These are phyloP conservation scores for Mucor racemosus DNA, from an alignment of 371 early-diverging fungal genomes.

Conservation along the genomic window DNA sequence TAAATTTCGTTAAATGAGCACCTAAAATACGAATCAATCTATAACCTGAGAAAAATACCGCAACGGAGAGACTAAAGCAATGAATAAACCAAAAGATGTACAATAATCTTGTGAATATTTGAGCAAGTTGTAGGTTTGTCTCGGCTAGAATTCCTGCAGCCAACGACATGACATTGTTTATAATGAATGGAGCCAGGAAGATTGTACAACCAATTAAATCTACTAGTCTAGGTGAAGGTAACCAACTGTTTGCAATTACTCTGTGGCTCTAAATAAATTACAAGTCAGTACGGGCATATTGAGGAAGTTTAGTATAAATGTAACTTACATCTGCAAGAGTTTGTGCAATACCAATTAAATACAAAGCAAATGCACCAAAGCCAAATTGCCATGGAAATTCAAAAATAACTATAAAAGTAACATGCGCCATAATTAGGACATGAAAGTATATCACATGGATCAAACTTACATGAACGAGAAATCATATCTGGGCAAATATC, in stretches of 20 bases:
- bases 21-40: slow-evolving; percentile 41
- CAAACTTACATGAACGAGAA: slow-evolving; percentile 35
- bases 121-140: slow-evolving; percentile 28
- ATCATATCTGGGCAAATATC: slow-evolving; percentile 33
- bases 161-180: slow-evolving; percentile 44
- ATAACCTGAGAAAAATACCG: slow-evolving; percentile 44
- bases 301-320: not conserved
- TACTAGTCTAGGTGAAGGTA: slow-evolving; percentile 46
- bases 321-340: slow-evolving; percentile 35
- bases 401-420: slow-evolving; percentile 26
- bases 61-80: slow-evolving; percentile 27
- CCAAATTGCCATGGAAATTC: slow-evolving; percentile 41
- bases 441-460: not conserved
- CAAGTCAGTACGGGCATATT: not conserved
- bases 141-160: slow-evolving; percentile 44
- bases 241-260: slow-evolving; percentile 48
- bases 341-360: slow-evolving; percentile 39
- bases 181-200: slow-evolving; percentile 41
- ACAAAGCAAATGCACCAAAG: slow-evolving; percentile 32
- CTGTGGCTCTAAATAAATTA: slow-evolving; percentile 40
- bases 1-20: slow-evolving; percentile 39
- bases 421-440: slow-evolving; percentile 3
- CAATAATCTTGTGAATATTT: slow-evolving; percentile 36
- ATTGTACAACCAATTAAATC: slow-evolving; percentile 42
- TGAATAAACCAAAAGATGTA: slow-evolving; percentile 55